phyloP scores from a whole-genome alignment of 2,329 filamentous ascomycete species.

The Xylaria sp. region DNA sequence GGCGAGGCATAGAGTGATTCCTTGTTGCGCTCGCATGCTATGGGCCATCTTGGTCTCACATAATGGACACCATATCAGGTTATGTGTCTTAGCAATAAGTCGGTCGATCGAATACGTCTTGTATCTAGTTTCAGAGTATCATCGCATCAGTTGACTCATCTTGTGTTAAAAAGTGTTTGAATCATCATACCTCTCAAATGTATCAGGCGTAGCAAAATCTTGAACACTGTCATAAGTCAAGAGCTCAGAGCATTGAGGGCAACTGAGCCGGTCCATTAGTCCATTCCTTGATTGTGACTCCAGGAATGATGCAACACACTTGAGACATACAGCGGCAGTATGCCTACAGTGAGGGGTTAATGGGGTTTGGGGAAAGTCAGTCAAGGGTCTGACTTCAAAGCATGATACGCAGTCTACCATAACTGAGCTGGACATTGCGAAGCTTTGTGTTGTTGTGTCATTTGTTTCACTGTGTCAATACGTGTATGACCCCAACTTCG shows the following conservation, averaged over 20 bases:
- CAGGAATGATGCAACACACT: constrained; percentile 31
- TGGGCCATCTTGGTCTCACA: constrained; percentile 66
- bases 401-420: constrained; percentile 32
- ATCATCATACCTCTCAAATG: constrained; percentile 54
- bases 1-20: constrained; percentile 55
- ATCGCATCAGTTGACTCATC: neutral
- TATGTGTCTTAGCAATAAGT: constrained; percentile 53
- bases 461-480: neutral
- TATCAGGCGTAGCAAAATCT: constrained; percentile 55
- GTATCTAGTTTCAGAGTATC: constrained; percentile 25
- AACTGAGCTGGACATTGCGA: neutral
- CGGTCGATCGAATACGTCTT: constrained; percentile 23
- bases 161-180: neutral
- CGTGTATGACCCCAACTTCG: neutral
- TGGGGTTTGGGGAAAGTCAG: constrained; percentile 14
- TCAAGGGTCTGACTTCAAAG: constrained; percentile 27
- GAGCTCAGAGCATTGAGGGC: constrained; percentile 60
- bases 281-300: constrained; percentile 30
- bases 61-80: constrained; percentile 64
- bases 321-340: constrained; percentile 25
- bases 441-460: neutral
- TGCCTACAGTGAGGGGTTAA: constrained; percentile 34
- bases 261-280: constrained; percentile 43
- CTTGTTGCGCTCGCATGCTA: constrained; percentile 51
- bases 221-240: constrained; percentile 59